Conservation (phyloP, 2,329 filamentous ascomycete genomes). For the Trichophyton equinum region DNA sequence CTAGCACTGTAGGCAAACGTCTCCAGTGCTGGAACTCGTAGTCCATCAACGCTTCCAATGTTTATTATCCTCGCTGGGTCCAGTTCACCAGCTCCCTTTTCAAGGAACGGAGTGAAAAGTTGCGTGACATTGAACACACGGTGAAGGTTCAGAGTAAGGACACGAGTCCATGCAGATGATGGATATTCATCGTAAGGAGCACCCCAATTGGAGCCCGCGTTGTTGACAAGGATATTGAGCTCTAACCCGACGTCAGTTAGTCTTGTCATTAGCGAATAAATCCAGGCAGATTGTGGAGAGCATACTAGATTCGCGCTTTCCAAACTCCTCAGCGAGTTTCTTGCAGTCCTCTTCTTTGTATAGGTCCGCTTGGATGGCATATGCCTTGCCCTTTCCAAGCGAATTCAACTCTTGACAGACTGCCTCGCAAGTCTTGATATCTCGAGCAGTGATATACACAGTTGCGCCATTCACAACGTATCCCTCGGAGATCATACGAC, state of each 20-base stretch:
- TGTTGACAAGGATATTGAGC: constrained; percentile 39
- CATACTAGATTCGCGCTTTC: constrained; percentile 41
- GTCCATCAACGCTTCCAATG: constrained; percentile 43
- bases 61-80: constrained; percentile 41
- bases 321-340: constrained; percentile 37
- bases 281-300: constrained; percentile 17
- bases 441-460: constrained; percentile 43
- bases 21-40: constrained; percentile 40
- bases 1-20: constrained; percentile 43
- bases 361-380: constrained; percentile 40
- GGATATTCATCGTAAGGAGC: constrained; percentile 47
- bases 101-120: constrained; percentile 37
- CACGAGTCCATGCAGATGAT: constrained; percentile 45
- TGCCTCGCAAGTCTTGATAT: constrained; percentile 38
- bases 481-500: constrained; percentile 44
- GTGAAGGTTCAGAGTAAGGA: constrained; percentile 44
- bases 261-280: background rate
- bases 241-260: constrained; percentile 42
- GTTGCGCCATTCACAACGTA: constrained; percentile 41
- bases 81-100: constrained; percentile 33
- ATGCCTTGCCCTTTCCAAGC: constrained; percentile 40
- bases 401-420: constrained; percentile 38
- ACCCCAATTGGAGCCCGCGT: constrained; percentile 43
- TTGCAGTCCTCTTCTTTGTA: constrained; percentile 42
- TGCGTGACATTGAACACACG: constrained; percentile 39